Percentiles rank a stretch among this genome's conserved stretches.
Conservation (phyloP, 768 basidiomycete genomes). For the Candolleomyces efflorescens region DNA sequence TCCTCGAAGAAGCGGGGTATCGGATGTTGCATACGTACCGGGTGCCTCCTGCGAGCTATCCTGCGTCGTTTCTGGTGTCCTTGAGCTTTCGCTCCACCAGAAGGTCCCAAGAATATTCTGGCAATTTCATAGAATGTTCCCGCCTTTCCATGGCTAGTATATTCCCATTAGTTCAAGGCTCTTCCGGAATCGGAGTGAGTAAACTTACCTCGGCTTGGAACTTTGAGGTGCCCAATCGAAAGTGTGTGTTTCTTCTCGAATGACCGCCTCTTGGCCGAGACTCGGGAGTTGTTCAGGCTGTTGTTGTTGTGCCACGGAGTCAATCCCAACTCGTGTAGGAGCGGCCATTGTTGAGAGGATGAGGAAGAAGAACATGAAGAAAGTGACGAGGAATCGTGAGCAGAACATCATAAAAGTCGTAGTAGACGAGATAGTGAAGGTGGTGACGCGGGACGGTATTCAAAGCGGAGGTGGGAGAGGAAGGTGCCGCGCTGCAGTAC, state of each 20-base stretch:
- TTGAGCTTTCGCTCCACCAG: background rate
- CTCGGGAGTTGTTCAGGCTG: background rate
- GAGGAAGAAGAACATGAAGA: constrained; percentile 4
- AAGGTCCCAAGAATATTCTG: constrained; percentile 6
- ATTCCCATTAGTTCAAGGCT: background rate
- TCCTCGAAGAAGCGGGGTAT: background rate
- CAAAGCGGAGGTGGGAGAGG: background rate
- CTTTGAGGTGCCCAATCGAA: constrained; percentile 4
- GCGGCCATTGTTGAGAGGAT: constrained; percentile 5
- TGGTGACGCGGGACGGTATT: background rate
- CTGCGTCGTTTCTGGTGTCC: constrained; percentile 3
- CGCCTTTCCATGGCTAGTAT: background rate
- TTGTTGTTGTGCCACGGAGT: background rate
- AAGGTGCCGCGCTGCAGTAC: background rate
- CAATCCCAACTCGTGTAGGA: background rate
- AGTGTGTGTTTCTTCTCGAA: constrained; percentile 5
- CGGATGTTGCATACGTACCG: constrained; percentile 5
- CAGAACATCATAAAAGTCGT: constrained; percentile 5
- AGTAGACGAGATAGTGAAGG: background rate
- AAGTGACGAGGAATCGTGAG: constrained; percentile 6
- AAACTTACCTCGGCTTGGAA: background rate
- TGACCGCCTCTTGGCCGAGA: background rate
- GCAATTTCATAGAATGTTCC: constrained; percentile 5
- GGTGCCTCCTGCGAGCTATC: constrained; percentile 13
- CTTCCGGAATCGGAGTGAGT: background rate